Conservation (phyloP, 2,329 filamentous ascomycete genomes). For the Aspergillus costaricaensis region DNA sequence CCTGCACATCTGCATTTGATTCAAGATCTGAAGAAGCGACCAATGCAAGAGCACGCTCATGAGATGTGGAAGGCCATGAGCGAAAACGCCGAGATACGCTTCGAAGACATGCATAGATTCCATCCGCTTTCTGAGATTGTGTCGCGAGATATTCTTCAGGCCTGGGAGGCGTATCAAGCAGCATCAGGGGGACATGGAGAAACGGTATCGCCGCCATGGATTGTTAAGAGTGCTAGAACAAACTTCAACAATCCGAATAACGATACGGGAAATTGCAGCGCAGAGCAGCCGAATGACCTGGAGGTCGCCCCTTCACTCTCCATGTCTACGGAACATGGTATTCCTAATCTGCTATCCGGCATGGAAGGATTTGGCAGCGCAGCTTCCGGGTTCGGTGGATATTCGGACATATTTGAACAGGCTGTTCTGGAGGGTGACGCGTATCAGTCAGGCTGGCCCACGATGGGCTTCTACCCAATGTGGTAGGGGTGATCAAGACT, state of each 20-base stretch:
- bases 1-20: constrained; percentile 51
- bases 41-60: constrained; percentile 35
- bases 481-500: not conserved
- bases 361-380: not conserved
- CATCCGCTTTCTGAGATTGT: constrained; percentile 36
- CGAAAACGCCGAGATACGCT: constrained; percentile 48
- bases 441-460: not conserved
- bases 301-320: not conserved
- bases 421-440: not conserved
- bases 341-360: not conserved
- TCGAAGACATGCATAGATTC: constrained; percentile 9
- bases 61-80: constrained; percentile 50
- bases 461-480: constrained; percentile 1
- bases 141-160: constrained; percentile 41
- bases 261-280: not conserved
- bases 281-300: not conserved
- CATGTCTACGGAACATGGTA: not conserved
- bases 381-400: not conserved
- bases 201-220: constrained; percentile 25
- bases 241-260: constrained; percentile 17
- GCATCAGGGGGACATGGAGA: constrained; percentile 16
- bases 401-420: not conserved
- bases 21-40: constrained; percentile 45
- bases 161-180: constrained; percentile 41
- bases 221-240: constrained; percentile 34